phyloP scores from a whole-genome alignment of 306 rosid genomes.

The Purshia tridentata region DNA sequence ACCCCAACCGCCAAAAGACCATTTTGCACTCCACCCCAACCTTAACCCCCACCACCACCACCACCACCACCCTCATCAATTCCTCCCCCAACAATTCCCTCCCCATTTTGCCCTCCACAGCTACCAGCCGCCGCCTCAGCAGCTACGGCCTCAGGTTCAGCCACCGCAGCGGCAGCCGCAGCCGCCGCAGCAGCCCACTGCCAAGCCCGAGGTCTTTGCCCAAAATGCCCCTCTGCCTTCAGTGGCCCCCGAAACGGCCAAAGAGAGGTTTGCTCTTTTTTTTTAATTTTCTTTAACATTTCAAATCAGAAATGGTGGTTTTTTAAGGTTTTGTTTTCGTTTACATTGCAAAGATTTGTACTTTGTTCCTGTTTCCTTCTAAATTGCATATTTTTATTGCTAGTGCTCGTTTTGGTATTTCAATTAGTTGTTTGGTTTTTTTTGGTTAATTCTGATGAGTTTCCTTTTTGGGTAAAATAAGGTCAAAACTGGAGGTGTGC shows the following conservation, averaged over 20 bases:
- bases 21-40: slow-evolving; percentile 39
- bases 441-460: neutral
- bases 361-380: neutral
- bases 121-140: slow-evolving; percentile 33
- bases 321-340: slow-evolving; percentile 4
- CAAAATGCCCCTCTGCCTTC: slow-evolving; percentile 16
- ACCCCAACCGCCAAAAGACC: slow-evolving; percentile 35
- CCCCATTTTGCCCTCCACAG: slow-evolving; percentile 64
- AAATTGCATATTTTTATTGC: neutral
- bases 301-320: neutral
- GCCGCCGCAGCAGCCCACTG: slow-evolving; percentile 9
- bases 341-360: neutral
- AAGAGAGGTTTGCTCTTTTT: slow-evolving; percentile 50
- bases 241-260: slow-evolving; percentile 34
- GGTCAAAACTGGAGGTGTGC: too few relatives aligned
- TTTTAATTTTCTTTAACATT: neutral
- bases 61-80: slow-evolving; percentile 33
- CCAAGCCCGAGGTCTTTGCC: slow-evolving; percentile 18
- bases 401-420: neutral
- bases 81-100: slow-evolving; percentile 46
- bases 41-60: slow-evolving; percentile 7
- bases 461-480: neutral
- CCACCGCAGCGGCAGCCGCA: slow-evolving; percentile 16
- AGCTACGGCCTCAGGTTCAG: slow-evolving; percentile 33
- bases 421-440: too few relatives aligned